Evolutionary conservation across 108 stramenopile genomes (phyloP).

Genomic region (Skeletonema potamos): DNA sequence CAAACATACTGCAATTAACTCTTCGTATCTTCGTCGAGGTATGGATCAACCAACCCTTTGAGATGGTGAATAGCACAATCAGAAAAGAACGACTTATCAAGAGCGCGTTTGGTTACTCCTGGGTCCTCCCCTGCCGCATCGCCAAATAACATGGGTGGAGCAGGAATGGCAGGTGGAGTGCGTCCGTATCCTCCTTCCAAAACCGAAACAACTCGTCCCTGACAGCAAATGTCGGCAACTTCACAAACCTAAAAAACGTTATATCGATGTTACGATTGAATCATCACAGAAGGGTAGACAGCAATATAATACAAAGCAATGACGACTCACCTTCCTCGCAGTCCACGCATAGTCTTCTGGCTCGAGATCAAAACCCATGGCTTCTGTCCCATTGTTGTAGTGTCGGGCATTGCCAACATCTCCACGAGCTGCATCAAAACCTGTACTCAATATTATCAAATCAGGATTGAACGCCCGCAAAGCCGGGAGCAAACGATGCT

Average conservation of each 20-base stretch:
- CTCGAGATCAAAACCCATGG: conserved; percentile 79
- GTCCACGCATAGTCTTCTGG: conserved; percentile 79
- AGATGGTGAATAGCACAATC: conserved; percentile 84
- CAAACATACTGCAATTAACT: background rate
- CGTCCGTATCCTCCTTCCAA: conserved; percentile 94
- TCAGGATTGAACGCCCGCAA: conserved; percentile 95
- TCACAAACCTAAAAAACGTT: conserved; percentile 56
- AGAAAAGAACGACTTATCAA: conserved; percentile 75
- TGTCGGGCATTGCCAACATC: conserved; percentile 91
- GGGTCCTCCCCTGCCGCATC: conserved; percentile 3
- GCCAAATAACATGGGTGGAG: conserved; percentile 17
- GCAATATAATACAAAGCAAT: background rate
- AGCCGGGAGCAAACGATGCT: conserved; percentile 78
- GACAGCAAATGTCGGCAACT: conserved; percentile 88
- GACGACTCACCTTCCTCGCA: conserved; percentile 58
- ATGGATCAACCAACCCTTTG: conserved; percentile 83
- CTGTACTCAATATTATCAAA: conserved; percentile 94
- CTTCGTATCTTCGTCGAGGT: conserved; percentile 45
- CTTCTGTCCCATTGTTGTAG: conserved; percentile 59
- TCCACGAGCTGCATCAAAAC: conserved; percentile 94
- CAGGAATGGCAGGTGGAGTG: conserved; percentile 39
- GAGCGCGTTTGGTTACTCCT: conserved; percentile 1
- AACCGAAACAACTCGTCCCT: conserved; percentile 91
- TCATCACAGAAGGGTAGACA: background rate
- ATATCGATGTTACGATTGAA: background rate